Base-by-base conservation (phyloP, 768 basidiomycete genomes). In the Trametes punicea region DNA sequence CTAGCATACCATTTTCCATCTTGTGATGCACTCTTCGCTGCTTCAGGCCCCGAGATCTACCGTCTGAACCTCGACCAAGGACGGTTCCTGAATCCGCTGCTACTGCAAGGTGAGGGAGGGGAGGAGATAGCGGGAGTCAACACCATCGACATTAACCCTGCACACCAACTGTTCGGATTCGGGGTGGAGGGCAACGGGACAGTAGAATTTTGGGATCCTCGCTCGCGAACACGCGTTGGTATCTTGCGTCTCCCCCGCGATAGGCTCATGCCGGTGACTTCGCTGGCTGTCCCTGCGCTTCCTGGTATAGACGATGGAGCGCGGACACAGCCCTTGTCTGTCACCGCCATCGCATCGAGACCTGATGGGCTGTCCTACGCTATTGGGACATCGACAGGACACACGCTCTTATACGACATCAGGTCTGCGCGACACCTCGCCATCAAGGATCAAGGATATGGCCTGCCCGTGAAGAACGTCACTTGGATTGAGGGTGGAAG, bases 41-140 rank as follows among this genome's bases (percentile, higher is more conserved):
- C 88, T 5, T 83, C 92, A 0, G 94, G 94, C 15, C 81, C 81
- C 50, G 93, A 98, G 62, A 79, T 98, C 33, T 98, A 88, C 69
- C 87, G 97, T 1, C 83, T 98, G 56, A 98, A 98, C 69, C 84
- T 99, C 62, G 93, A 94, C 63, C 90, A 96, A 73, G 97, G 97
- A 2, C 82, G 93, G 11, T 98, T 93, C 70, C 81, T 99, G 77
- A 89, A 73, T 39, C 90, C 97, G 0, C 77, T 94, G 23, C 74
- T 77, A 8, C 77, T 93, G 33, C 71, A 79, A 55, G 74, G 77
- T 3, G 75, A 74, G 7, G 75, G 70, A 2, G 77, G 76, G 31
- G 78, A 75, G 4, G 77, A 83, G 26, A 83, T 97, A 16, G 72
- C 78, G 1, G 97, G 95, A 10, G 91, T 98, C 56, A 98, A 98